These are phyloP conservation scores for Micractinium conductrix DNA, from an alignment of 139 green algal species.

Conservation along the genomic window DNA sequence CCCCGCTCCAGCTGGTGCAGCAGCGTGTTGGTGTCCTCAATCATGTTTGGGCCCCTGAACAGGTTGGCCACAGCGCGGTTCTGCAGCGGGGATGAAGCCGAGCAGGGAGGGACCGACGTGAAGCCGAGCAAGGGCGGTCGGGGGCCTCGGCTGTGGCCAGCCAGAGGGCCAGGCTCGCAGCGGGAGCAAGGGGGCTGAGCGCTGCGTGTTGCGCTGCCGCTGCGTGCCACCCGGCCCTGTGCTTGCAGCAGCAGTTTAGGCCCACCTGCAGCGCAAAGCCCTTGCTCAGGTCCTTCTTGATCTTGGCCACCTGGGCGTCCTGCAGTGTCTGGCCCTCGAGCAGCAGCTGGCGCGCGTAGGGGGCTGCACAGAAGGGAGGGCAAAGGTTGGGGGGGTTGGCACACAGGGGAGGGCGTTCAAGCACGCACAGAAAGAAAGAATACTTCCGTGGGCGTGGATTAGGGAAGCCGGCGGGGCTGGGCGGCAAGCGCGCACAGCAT, in stretches of 20 bases:
- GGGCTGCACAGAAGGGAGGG: slow-evolving; percentile 49
- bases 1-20: slow-evolving; percentile 85
- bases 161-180: too few relatives aligned
- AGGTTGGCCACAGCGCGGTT: slow-evolving; percentile 93
- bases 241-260: too few relatives aligned
- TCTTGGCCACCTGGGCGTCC: slow-evolving; percentile 56
- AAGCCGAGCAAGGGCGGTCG: too few relatives aligned
- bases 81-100: slow-evolving; percentile 48
- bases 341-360: slow-evolving; percentile 93
- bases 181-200: too few relatives aligned
- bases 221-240: too few relatives aligned
- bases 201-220: too few relatives aligned
- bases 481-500: not conserved
- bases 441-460: not conserved
- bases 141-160: too few relatives aligned
- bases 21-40: slow-evolving; percentile 83
- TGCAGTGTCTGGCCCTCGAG: slow-evolving; percentile 58
- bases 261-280: slow-evolving; percentile 32
- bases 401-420: too few relatives aligned
- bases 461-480: not conserved
- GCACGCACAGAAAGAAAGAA: too few relatives aligned
- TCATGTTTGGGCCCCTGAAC: slow-evolving; percentile 90
- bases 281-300: slow-evolving; percentile 69
- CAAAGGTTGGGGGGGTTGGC: too few relatives aligned
- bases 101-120: not conserved